These are phyloP conservation scores for Penicillium brevicompactum DNA, from an alignment of 2,329 filamentous ascomycete species.

Conservation along the genomic window DNA sequence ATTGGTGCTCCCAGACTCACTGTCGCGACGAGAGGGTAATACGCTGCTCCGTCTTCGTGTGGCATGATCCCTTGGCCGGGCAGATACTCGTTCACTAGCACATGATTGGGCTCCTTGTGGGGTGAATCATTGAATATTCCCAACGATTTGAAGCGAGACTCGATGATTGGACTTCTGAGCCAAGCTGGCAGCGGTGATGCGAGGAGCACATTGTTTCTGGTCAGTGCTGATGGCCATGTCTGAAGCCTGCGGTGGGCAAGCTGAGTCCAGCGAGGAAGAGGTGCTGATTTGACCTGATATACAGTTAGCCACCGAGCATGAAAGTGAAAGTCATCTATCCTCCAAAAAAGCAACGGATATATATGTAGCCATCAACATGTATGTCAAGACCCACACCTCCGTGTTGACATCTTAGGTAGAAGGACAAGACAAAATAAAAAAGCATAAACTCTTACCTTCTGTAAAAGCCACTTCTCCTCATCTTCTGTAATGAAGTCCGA, in stretches of 20 bases:
- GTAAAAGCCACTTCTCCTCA: conserved; percentile 71
- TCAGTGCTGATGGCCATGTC: conserved; percentile 83
- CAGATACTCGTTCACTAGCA: conserved; percentile 89
- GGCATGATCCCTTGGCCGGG: conserved; percentile 94
- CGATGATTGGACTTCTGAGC: conserved; percentile 70
- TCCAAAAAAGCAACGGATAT: not conserved
- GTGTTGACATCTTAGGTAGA: not conserved
- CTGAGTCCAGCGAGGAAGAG: conserved; percentile 79
- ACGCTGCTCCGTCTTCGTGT: conserved; percentile 89
- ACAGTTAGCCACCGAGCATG: conserved; percentile 2
- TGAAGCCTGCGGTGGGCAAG: conserved; percentile 89
- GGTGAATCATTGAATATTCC: conserved; percentile 65
- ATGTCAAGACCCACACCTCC: not conserved
- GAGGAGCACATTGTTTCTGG: conserved; percentile 72
- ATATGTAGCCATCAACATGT: not conserved
- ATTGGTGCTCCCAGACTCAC: conserved; percentile 79
- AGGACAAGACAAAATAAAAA: not conserved
- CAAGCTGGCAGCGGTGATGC: conserved; percentile 71
- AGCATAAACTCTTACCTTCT: conserved; percentile 58
- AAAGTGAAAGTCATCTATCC: not conserved
- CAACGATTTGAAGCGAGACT: conserved; percentile 52
- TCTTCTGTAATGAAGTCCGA: conserved; percentile 76
- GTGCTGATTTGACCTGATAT: conserved; percentile 55
- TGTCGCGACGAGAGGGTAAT: conserved; percentile 85
- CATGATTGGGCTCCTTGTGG: conserved; percentile 80